Base-by-base conservation (phyloP, 2,329 filamentous ascomycete genomes). In the Sphaerulina populicola region DNA sequence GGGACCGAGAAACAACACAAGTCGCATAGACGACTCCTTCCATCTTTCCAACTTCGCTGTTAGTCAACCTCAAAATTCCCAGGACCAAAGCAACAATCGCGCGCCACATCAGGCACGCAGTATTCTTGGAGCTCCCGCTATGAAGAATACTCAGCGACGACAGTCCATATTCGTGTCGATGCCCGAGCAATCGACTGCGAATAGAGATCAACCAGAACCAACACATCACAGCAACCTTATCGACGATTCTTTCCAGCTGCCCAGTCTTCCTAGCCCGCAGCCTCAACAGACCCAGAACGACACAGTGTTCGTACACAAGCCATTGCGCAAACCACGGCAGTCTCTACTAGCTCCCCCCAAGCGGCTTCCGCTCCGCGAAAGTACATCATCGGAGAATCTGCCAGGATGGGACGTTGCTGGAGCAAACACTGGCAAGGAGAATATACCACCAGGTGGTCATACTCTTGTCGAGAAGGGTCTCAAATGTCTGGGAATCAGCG, bases 391-490 rank as follows among this genome's bases (percentile, higher is more conserved):
- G 7, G 47, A 39, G 15, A 54, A 54, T 23, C 35, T 54, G 38
- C 42, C 47, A 10, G 47, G 37, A 12, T 35, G 37, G 39, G 76
- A 81, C 58, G 62, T 76, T n/a, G 60, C 69, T 52, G 79, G 78
- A 21, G 40, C 47, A 47, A 77, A 77, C 31, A 73, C 73, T 4
- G 80, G 80, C 5, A 84, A 84, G 59, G 80, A 83, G 63, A 84
- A 83, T 55, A 61, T 81, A 4, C 79, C 79, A 11, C 80, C 79
- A 1, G 74, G 73, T 3, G 51, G 45, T 12, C 33, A 49, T n/a
- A 38, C 33, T 10, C 21, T 37, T 12, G 10, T 35, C 33, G 36
- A 53, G 35, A 49, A 48, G 44, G 27, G 31, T 35, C 50, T 51
- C 41, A 43, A 47, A n/a, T 10, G 14, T 12, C 31, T 44, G 2